Base-by-base conservation (phyloP, 176 grass and related monocot species). In the Olyra latifolia region DNA sequence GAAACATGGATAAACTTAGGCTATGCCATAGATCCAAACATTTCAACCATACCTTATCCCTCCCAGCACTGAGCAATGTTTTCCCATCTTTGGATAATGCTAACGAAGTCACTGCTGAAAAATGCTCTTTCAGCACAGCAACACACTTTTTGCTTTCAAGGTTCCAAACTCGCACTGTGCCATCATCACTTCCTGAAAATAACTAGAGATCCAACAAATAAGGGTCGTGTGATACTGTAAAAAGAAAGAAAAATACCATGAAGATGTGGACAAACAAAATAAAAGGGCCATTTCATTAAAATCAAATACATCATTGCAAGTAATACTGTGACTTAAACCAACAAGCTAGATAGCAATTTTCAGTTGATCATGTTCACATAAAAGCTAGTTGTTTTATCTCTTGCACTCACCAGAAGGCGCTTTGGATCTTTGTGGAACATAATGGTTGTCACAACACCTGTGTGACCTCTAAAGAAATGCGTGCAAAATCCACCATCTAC, bases 401-500 rank as follows among this genome's bases (percentile, higher is more conserved):
- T 48, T 70, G 25, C 68, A 80, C 87, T 88, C 82, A 94, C 95
- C 83, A 98, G 72, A 87, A 98, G 93, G 20, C 69, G 65, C 44
- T 98, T 90, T 29, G 90, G 85, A 88, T 93, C 91, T 66, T 74
- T 89, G 74, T 98, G 95, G 88, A 98, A 98, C 69, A 92, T 87
- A 83, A 98, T 62, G 19, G 76, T 83, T 0, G 90, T 98, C 66
- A 98, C 88, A 87, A 98, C 77, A 6, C 88, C 95, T 71, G 86
- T 83, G 47, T 98, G 92, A 23, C 95, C 95, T 89, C 85, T 94
- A 75, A 98, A 92, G 78, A 94, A 98, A 91, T 94, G 92, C 9
- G 92, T 98, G 85, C 95, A 98, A 78, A 98, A 98, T n/a, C 95
- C 95, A 71, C 95, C 95, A 83, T 94, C 92, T 13, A 98, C 89